Conservation (phyloP, 169 alveolate species). For the Plasmodium yoelii region DNA sequence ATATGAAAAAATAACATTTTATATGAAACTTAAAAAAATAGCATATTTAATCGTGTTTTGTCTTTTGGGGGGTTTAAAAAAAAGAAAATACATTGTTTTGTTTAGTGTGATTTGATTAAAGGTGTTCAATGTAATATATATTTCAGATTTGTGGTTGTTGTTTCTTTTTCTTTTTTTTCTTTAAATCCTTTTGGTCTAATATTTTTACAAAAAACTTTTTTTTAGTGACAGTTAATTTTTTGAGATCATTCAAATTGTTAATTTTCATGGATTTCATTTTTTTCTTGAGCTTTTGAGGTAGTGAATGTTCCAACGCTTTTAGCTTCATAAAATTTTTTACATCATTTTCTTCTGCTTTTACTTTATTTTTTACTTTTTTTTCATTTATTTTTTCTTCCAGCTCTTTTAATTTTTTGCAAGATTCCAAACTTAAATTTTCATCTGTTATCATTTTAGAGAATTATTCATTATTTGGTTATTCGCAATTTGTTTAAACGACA, state of each 20-base stretch:
- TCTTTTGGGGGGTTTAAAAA: neutral
- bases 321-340: slow-evolving; percentile 42
- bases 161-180: slow-evolving; percentile 14
- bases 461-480: neutral
- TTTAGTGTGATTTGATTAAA: neutral
- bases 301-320: slow-evolving; percentile 48
- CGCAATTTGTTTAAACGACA: neutral
- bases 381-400: slow-evolving; percentile 67
- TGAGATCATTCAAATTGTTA: slow-evolving; percentile 33
- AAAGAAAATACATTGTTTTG: neutral
- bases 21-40: too few species aligned
- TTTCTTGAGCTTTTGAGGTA: slow-evolving; percentile 59
- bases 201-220: slow-evolving; percentile 58
- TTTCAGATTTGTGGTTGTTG: neutral
- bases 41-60: too few species aligned
- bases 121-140: too few species aligned
- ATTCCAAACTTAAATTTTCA: slow-evolving; percentile 64
- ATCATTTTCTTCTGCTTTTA: slow-evolving; percentile 29
- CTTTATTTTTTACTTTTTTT: slow-evolving; percentile 22
- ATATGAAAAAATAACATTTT: neutral
- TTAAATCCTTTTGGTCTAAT: slow-evolving; percentile 53
- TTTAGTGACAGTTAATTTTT: slow-evolving; percentile 71
- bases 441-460: slow-evolving; percentile 44
- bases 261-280: slow-evolving; percentile 59
- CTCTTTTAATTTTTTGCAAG: slow-evolving; percentile 45